A percentile compares a stretch with the other conserved stretches of the same genome.
phyloP scores from a whole-genome alignment of 1,139 yeast genomes.

The Sugiyamaella grinbergsii region DNA sequence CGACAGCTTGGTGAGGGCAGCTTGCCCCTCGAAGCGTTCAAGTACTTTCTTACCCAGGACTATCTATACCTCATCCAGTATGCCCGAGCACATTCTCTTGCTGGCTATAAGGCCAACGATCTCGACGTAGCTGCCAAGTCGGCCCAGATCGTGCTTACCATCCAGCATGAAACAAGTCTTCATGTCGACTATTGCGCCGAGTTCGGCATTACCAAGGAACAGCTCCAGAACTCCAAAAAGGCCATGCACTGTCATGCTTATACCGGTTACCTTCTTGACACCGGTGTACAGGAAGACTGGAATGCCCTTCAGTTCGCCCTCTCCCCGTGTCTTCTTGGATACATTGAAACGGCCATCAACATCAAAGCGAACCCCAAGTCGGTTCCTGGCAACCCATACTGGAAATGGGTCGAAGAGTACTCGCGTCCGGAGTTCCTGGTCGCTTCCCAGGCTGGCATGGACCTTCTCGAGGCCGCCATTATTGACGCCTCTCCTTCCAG shows the following conservation, averaged over 20 bases:
- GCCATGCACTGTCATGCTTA: slow-evolving; percentile 61
- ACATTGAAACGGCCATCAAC: slow-evolving; percentile 54
- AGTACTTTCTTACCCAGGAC: slow-evolving; percentile 68
- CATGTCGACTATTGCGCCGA: slow-evolving; percentile 56
- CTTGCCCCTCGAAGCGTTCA: slow-evolving; percentile 54
- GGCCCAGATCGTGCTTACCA: slow-evolving; percentile 53
- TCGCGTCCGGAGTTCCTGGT: slow-evolving; percentile 55
- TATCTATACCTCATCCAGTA: slow-evolving; percentile 69
- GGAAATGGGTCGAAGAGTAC: slow-evolving; percentile 65
- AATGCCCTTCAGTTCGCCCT: slow-evolving; percentile 66
- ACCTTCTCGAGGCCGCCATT: slow-evolving; percentile 51
- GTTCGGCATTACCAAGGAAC: slow-evolving; percentile 52
- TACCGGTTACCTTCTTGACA: slow-evolving; percentile 57
- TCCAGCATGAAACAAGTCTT: slow-evolving; percentile 57
- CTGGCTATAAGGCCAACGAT: slow-evolving; percentile 64
- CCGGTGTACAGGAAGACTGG: slow-evolving; percentile 60
- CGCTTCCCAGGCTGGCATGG: slow-evolving; percentile 54
- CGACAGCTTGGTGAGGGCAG: slow-evolving; percentile 54
- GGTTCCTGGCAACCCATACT: slow-evolving; percentile 44
- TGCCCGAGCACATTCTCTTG: slow-evolving; percentile 66
- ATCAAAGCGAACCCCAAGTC: slow-evolving; percentile 28
- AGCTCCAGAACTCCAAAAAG: slow-evolving; percentile 52
- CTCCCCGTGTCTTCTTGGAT: slow-evolving; percentile 79
- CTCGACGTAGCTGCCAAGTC: slow-evolving; percentile 54
- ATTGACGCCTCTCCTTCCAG: slow-evolving; percentile 46